A percentile compares a stretch with the other conserved stretches of the same genome.
Evolutionary conservation across 2,329 filamentous ascomycete species (phyloP).

Genomic region (Lachnellula cervina): DNA sequence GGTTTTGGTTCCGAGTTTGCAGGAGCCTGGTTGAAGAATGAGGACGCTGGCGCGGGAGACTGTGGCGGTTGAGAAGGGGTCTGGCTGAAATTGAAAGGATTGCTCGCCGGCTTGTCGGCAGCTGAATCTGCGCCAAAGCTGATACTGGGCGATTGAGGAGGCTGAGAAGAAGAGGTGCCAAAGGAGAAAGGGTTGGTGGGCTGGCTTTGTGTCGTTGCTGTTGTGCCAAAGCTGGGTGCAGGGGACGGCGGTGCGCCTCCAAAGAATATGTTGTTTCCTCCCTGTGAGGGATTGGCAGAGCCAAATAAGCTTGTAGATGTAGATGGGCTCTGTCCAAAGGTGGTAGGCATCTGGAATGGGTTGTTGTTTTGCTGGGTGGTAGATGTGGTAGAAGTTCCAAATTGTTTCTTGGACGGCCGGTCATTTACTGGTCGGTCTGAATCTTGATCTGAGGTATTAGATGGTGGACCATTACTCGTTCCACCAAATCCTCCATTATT

Average conservation of each 20-base stretch:
- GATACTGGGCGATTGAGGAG: constrained; percentile 5
- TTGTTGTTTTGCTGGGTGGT: neutral
- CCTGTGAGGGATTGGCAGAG: constrained; percentile 4
- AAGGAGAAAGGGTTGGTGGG: constrained; percentile 13
- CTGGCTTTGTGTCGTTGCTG: constrained; percentile 2
- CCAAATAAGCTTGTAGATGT: constrained; percentile 10
- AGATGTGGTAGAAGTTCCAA: constrained; percentile 7
- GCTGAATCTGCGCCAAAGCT: neutral
- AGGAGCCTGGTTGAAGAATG: neutral
- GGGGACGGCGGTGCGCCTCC: constrained; percentile 5
- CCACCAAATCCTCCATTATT: neutral
- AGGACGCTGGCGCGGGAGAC: neutral
- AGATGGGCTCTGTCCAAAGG: constrained; percentile 5
- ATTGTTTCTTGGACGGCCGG: constrained; percentile 20
- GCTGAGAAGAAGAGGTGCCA: constrained; percentile 9
- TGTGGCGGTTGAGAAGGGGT: neutral
- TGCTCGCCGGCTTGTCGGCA: constrained; percentile 1
- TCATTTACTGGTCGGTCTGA: constrained; percentile 12
- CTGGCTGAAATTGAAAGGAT: constrained; percentile 9
- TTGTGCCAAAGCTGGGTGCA: constrained; percentile 7
- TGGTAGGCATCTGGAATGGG: neutral
- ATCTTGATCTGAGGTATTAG: constrained; percentile 7
- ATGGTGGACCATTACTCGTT: neutral
- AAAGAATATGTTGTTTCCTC: constrained; percentile 9
- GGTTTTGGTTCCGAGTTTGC: neutral